phyloP scores from a whole-genome alignment of 805 yeast genomes.

The Zygosaccharomyces rouxii region DNA sequence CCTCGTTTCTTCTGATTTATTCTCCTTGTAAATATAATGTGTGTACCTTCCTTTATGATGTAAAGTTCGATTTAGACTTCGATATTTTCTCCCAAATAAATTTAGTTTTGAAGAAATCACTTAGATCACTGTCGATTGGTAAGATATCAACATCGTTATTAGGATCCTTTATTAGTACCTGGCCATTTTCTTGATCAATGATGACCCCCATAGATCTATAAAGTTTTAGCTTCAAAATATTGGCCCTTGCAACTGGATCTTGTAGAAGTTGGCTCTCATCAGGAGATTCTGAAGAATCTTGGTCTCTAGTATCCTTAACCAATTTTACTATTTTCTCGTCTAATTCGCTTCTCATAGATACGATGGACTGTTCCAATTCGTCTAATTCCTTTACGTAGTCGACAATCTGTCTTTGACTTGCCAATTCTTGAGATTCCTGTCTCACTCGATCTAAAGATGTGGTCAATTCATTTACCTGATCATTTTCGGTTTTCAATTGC shows the following conservation, averaged over 20 bases:
- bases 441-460: slow-evolving; percentile 13
- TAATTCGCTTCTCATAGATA: slow-evolving; percentile 18
- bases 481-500: slow-evolving; percentile 10
- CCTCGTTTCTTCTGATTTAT: slow-evolving; percentile 57
- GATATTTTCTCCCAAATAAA: slow-evolving; percentile 65
- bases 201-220: slow-evolving; percentile 58
- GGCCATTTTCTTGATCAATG: slow-evolving; percentile 41
- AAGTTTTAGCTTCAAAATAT: slow-evolving; percentile 50
- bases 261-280: slow-evolving; percentile 13
- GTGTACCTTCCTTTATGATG: neutral
- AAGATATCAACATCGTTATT: slow-evolving; percentile 46
- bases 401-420: slow-evolving; percentile 15
- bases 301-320: slow-evolving; percentile 9
- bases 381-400: slow-evolving; percentile 27
- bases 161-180: slow-evolving; percentile 48
- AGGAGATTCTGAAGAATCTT: slow-evolving; percentile 8
- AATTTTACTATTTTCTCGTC: slow-evolving; percentile 20
- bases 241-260: slow-evolving; percentile 23
- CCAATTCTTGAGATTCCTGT: slow-evolving; percentile 16
- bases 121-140: slow-evolving; percentile 48
- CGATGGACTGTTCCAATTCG: slow-evolving; percentile 20
- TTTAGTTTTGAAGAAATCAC: slow-evolving; percentile 67
- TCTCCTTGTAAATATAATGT: slow-evolving; percentile 2
- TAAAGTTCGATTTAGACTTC: neutral
- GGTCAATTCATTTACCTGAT: slow-evolving; percentile 9